These are phyloP conservation scores for Cryomyces antarcticus DNA, from an alignment of 495 filamentous ascomycete genomes.

Conservation along the genomic window DNA sequence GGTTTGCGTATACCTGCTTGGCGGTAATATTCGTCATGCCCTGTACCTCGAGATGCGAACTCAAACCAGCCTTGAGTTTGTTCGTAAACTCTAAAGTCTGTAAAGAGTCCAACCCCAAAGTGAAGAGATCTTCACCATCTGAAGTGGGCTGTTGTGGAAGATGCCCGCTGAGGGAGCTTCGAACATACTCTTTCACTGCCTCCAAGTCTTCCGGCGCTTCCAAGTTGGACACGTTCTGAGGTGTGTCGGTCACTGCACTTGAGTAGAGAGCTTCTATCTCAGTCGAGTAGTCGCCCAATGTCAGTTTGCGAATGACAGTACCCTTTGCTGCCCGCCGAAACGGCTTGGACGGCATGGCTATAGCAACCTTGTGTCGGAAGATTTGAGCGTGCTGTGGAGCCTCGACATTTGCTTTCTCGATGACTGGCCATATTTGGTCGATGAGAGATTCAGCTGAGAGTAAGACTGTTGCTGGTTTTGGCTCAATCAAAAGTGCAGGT, in stretches of 20 bases:
- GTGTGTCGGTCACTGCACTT: slow-evolving; percentile 6
- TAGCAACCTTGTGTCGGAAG: slow-evolving; percentile 20
- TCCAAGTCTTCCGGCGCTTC: too few relatives aligned
- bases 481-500: slow-evolving; percentile 32
- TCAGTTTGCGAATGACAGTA: slow-evolving; percentile 21
- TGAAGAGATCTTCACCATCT: too few relatives aligned
- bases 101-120: too few relatives aligned
- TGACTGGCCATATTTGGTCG: slow-evolving; percentile 24
- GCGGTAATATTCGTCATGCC: background rate
- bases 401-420: slow-evolving; percentile 25
- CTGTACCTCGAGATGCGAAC: background rate
- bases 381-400: slow-evolving; percentile 24
- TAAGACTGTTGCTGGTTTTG: slow-evolving; percentile 2
- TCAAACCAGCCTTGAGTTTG: too few relatives aligned
- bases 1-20: background rate
- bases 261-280: slow-evolving; percentile 23
- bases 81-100: too few relatives aligned
- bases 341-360: slow-evolving; percentile 18
- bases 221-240: background rate
- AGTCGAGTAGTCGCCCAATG: slow-evolving; percentile 11
- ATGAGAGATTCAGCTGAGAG: slow-evolving; percentile 5
- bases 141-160: too few relatives aligned
- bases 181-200: background rate
- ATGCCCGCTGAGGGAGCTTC: background rate
- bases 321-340: slow-evolving; percentile 25